These are phyloP conservation scores for Rhynchosporium agropyri DNA, from an alignment of 2,329 filamentous ascomycete genomes.

Conservation along the genomic window DNA sequence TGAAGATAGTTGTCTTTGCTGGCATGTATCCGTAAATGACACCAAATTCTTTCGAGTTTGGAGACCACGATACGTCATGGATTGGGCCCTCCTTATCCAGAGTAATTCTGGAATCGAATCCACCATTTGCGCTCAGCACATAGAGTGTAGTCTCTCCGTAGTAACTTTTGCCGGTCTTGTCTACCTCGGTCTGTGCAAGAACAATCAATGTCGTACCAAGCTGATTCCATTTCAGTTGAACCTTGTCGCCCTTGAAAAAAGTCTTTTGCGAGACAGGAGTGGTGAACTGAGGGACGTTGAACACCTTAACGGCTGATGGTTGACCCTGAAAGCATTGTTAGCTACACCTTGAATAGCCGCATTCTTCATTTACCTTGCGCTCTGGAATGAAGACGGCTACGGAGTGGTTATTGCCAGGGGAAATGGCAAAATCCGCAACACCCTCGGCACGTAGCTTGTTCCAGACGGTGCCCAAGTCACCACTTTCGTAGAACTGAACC, in stretches of 20 bases:
- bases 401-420: slow-evolving; percentile 85
- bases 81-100: slow-evolving; percentile 98
- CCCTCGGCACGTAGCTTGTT: slow-evolving; percentile 94
- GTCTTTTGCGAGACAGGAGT: slow-evolving; percentile 92
- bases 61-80: slow-evolving; percentile 97
- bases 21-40: slow-evolving; percentile 99
- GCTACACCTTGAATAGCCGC: not conserved
- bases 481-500: slow-evolving; percentile 93
- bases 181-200: slow-evolving; percentile 94
- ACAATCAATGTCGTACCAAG: slow-evolving; percentile 90
- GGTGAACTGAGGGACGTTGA: slow-evolving; percentile 85
- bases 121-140: slow-evolving; percentile 86
- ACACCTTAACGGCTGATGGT: slow-evolving; percentile 92
- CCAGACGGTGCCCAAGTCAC: slow-evolving; percentile 84
- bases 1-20: slow-evolving; percentile 98
- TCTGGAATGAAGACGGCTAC: slow-evolving; percentile 95
- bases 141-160: slow-evolving; percentile 98
- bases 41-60: slow-evolving; percentile 96
- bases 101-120: slow-evolving; percentile 88
- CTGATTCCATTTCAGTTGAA: slow-evolving; percentile 97
- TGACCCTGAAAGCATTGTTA: slow-evolving; percentile 65
- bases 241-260: slow-evolving; percentile 99
- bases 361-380: slow-evolving; percentile 70
- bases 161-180: slow-evolving; percentile 98
- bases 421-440: slow-evolving; percentile 84